A percentile compares a stretch with the other conserved stretches of the same genome.
Evolutionary conservation across 495 filamentous ascomycete genomes (phyloP).

Genomic region (Xylaria grammica): DNA sequence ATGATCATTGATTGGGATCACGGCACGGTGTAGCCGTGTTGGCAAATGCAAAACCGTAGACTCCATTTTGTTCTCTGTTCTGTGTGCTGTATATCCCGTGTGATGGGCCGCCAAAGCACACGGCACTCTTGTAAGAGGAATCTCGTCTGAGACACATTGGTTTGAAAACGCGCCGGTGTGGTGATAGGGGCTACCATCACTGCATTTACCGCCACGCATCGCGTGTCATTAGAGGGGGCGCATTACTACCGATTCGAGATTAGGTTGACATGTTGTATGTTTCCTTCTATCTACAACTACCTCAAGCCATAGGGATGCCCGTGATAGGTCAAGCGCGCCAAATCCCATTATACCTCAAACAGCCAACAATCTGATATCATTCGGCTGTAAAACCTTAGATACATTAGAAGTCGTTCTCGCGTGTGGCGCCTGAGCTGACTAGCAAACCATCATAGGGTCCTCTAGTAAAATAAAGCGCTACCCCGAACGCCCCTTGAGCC

Average conservation of each 20-base stretch:
- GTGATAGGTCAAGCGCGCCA: neutral
- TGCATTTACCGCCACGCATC: neutral
- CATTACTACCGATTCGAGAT: neutral
- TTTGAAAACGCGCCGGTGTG: conserved; percentile 11
- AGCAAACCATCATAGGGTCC: neutral
- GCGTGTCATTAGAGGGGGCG: neutral
- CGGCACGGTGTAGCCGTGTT: too few relatives aligned
- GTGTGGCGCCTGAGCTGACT: neutral
- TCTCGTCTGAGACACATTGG: neutral
- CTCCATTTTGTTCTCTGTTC: too few relatives aligned
- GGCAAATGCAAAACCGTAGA: too few relatives aligned
- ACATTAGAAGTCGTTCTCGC: neutral
- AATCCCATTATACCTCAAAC: neutral
- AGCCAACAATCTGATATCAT: neutral
- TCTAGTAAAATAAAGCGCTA: neutral
- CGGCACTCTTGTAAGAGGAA: too few relatives aligned
- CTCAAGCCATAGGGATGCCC: neutral
- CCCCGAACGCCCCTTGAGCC: neutral
- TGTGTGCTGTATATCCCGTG: too few relatives aligned
- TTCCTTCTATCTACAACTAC: too few relatives aligned
- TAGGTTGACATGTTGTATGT: neutral
- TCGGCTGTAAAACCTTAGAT: neutral
- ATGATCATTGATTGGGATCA: too few relatives aligned
- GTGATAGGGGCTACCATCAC: conserved; percentile 14
- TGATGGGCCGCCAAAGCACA: too few relatives aligned